Evolutionary conservation across 2,329 filamentous ascomycete species (phyloP).

Genomic region (Ceratocystis diversiconidia): DNA sequence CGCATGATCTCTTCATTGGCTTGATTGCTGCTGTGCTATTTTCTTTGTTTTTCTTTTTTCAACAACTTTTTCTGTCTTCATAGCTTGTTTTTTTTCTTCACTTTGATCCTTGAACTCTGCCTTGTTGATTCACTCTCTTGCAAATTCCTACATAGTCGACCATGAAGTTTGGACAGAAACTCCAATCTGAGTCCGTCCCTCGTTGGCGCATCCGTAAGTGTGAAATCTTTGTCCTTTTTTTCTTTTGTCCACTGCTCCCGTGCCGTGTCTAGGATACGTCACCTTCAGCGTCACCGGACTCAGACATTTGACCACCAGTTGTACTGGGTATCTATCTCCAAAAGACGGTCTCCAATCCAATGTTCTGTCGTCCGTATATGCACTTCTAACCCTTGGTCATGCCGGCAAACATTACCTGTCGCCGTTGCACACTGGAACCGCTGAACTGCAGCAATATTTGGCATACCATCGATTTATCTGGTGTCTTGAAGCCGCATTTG

Average conservation of each 20-base stretch:
- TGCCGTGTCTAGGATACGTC: background rate
- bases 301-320: background rate
- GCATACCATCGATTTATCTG: background rate
- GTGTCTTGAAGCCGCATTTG: background rate
- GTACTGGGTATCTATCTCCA: background rate
- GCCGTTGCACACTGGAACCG: background rate
- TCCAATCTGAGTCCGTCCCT: constrained; percentile 18
- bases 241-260: background rate
- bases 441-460: background rate
- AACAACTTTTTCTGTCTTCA: background rate
- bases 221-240: background rate
- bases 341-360: background rate
- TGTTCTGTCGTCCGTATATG: background rate
- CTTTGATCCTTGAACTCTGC: background rate
- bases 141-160: background rate
- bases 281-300: background rate
- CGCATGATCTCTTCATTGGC: background rate
- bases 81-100: background rate
- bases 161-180: constrained; percentile 29
- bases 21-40: background rate
- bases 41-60: background rate
- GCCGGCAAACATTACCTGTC: background rate
- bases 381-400: background rate
- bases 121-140: background rate
- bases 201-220: constrained; percentile 18